Evolutionary conservation across 225 moss, liverwort and hornwort genomes (phyloP).

Genomic region (Bryoerythrophyllum caledonicum): DNA sequence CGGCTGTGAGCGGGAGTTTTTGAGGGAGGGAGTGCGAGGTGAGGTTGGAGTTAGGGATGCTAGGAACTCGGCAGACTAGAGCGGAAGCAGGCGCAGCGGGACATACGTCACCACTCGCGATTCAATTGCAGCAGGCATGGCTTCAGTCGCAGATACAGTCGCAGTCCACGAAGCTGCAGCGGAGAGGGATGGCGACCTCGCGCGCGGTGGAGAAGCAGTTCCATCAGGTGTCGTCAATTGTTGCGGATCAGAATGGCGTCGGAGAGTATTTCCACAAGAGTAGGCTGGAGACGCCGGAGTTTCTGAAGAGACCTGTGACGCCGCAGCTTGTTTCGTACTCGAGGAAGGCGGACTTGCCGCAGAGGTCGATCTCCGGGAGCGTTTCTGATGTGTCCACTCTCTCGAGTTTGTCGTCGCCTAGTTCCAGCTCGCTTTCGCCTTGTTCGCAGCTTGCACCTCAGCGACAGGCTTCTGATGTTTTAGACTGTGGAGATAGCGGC

Average conservation of each 20-base stretch:
- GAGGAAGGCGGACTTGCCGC: constrained; percentile 50
- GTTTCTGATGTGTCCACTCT: constrained; percentile 26
- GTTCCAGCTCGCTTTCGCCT: constrained; percentile 42
- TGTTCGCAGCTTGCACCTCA: constrained; percentile 16
- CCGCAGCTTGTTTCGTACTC: constrained; percentile 56
- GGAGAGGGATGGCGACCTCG: constrained; percentile 20
- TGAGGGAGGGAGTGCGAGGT: background rate
- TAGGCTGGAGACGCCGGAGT: constrained; percentile 41
- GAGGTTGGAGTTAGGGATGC: constrained; percentile 48
- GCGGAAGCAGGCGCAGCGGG: constrained; percentile 37
- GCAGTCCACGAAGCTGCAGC: constrained; percentile 47
- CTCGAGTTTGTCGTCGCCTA: constrained; percentile 30
- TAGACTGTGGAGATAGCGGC: constrained; percentile 22
- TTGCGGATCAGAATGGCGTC: constrained; percentile 35
- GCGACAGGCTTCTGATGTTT: constrained; percentile 10
- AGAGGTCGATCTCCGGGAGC: constrained; percentile 29
- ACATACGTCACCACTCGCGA: constrained; percentile 40
- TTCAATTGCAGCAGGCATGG: constrained; percentile 65
- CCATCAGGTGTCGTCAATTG: constrained; percentile 38
- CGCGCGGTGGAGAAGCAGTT: constrained; percentile 28
- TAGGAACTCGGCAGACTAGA: constrained; percentile 44
- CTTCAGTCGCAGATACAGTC: constrained; percentile 55
- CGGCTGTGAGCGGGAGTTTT: background rate
- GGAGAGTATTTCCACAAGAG: constrained; percentile 52
- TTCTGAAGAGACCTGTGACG: constrained; percentile 40